Base-by-base conservation (phyloP, 1,139 yeast genomes). In the Geotrichum europaeum region DNA sequence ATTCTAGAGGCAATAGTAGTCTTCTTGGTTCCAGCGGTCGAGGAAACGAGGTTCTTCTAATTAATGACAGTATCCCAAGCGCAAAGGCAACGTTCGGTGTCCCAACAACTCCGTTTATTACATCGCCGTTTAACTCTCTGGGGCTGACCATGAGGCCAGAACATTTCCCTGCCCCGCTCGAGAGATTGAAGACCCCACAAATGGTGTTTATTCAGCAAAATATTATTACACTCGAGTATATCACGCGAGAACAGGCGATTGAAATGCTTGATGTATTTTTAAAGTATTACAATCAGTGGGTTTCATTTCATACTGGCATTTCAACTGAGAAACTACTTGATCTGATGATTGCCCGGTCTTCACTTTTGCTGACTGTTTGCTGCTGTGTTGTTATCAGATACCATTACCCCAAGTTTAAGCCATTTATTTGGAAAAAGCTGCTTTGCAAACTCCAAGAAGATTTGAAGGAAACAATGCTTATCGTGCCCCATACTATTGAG, bases 261-360 rank as follows among this genome's bases (percentile, higher is more conserved):
- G 78, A 77, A 43, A 72, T 87, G 50, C 73, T 88, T 65, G 78
- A 79, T 10, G 30, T 57, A 52, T 88, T 88, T 69, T 75, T 88
- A 56, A 81, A 84, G 61, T 80, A 87, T 67, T 87, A 85, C 68
- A 90, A 91, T 10, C 76, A 89, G 50, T 88, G 96, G 96, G 85
- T 87, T 3, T 84, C 89, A 62, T 84, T 88, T 60, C 91, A 94
- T 0, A 79, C 81, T 53, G 76, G 76, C 28, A 71, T 82, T 49
- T 73, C 84, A 1, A 79, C 86, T 0, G 80, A 75, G 22, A 77
- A 74, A 28, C 73, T 88, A 49, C 76, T 87, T 10, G 80, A 77
- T n/a, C 72, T 81, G 49, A 78, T 87, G 53, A 73, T 86, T 49
- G 65, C 68, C 32, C 78, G 81, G 50, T 84, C 89, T 22, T 84